A percentile compares a stretch with the other conserved stretches of the same genome.
Conservation (phyloP, 2,329 filamentous ascomycete genomes). For the Aspergillus carbonarius region DNA sequence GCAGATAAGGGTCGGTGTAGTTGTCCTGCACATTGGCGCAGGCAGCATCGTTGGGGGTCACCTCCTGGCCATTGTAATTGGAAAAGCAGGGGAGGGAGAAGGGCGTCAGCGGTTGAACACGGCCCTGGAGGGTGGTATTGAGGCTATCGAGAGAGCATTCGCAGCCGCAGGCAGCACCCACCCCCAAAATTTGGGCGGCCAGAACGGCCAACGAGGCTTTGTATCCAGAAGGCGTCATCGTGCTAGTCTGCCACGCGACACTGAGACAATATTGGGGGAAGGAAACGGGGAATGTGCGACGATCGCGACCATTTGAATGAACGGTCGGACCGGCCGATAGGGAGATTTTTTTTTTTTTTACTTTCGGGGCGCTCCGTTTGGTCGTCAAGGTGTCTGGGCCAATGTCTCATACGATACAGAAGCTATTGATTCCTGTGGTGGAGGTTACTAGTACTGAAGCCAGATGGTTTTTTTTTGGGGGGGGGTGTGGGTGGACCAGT, state of each 20-base stretch:
- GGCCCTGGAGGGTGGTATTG: slow-evolving; percentile 11
- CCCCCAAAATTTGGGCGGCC: slow-evolving; percentile 1
- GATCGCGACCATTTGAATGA: slow-evolving; percentile 7
- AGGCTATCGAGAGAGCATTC: slow-evolving; percentile 1
- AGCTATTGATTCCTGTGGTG: background rate
- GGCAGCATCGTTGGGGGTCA: slow-evolving; percentile 4
- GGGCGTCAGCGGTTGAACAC: slow-evolving; percentile 9
- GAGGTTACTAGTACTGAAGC: background rate
- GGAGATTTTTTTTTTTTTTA: background rate
- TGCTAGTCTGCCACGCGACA: slow-evolving; percentile 5
- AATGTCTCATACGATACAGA: background rate
- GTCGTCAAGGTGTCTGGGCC: background rate
- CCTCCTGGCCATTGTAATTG: slow-evolving; percentile 10
- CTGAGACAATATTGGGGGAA: slow-evolving; percentile 2
- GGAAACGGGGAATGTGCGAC: background rate
- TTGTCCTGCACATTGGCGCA: slow-evolving; percentile 12
- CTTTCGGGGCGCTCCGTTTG: background rate
- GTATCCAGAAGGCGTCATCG: slow-evolving; percentile 8
- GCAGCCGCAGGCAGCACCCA: slow-evolving; percentile 1
- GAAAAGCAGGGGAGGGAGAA: slow-evolving; percentile 17
- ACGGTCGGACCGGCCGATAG: background rate
- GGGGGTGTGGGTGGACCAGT: background rate
- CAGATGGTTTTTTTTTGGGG: background rate
- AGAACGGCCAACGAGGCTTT: background rate
- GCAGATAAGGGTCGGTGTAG: slow-evolving; percentile 16